A percentile compares a stretch with the other conserved stretches of the same genome.
Evolutionary conservation across 1,284 basidiomycete genomes (phyloP).

Genomic region (Baeospora myosura): DNA sequence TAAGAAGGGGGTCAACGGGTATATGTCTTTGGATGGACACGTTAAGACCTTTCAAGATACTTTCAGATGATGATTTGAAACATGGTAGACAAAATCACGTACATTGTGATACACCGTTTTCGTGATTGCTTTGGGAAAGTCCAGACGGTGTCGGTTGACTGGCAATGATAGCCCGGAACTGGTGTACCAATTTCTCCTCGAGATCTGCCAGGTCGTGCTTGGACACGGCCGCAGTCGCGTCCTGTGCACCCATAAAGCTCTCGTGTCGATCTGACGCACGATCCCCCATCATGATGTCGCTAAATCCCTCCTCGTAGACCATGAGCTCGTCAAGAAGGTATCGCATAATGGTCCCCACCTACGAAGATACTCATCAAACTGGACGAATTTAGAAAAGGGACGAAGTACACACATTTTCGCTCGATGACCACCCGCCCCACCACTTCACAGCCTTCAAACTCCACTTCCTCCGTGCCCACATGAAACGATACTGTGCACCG

Average conservation of each 20-base stretch:
- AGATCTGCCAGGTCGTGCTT: neutral
- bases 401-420: constrained; percentile 12
- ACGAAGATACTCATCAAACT: neutral
- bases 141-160: no score
- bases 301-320: constrained; percentile 12
- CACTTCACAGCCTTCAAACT: constrained; percentile 17
- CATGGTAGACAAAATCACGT: no score
- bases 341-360: constrained; percentile 17
- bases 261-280: constrained; percentile 3
- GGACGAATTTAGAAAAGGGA: neutral
- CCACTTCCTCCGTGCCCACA: constrained; percentile 15
- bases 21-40: neutral
- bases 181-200: neutral
- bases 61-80: no score
- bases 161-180: no score
- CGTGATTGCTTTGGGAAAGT: no score
- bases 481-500: constrained; percentile 17
- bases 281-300: constrained; percentile 11
- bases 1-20: neutral
- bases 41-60: neutral
- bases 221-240: neutral
- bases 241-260: neutral
- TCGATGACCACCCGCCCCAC: constrained; percentile 18
- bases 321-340: constrained; percentile 15
- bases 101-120: no score